phyloP scores from a whole-genome alignment of 2,329 filamentous ascomycete species.

The Pleoardoris graminearum region DNA sequence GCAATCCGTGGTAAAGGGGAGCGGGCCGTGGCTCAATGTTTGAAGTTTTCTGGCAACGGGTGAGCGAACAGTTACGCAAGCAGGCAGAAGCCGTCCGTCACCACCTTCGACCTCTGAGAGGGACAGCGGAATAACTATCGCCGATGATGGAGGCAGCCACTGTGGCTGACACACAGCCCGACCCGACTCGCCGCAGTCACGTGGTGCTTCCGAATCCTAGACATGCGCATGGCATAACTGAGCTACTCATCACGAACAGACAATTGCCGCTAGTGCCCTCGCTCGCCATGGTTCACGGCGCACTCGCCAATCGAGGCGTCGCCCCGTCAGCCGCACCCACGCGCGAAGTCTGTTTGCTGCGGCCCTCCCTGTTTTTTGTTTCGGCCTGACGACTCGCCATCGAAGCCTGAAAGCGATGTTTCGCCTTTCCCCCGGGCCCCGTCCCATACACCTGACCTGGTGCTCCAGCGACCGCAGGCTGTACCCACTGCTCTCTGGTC shows the following conservation, averaged over 20 bases:
- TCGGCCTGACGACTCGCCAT: constrained; percentile 24
- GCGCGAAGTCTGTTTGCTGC: constrained; percentile 11
- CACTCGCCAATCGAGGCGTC: constrained; percentile 5
- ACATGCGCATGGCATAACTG: too few species aligned
- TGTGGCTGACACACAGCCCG: too few species aligned
- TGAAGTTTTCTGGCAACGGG: constrained; percentile 3
- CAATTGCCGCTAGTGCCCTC: constrained; percentile 5
- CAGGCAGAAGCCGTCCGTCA: constrained; percentile 22
- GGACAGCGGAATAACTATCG: neutral
- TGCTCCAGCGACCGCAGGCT: too few species aligned
- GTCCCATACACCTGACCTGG: too few species aligned
- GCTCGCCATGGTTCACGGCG: neutral
- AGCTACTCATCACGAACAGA: neutral
- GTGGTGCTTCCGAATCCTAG: too few species aligned
- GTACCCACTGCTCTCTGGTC: constrained; percentile 17
- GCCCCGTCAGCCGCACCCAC: constrained; percentile 18
- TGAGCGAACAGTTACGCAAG: constrained; percentile 21
- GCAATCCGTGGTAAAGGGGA: constrained; percentile 9
- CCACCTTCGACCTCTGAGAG: constrained; percentile 5
- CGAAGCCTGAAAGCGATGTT: constrained; percentile 34
- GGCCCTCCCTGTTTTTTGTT: constrained; percentile 20
- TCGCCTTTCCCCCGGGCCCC: constrained; percentile 11
- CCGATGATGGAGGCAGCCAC: neutral
- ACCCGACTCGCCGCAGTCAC: too few species aligned
- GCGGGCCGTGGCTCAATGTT: neutral